Base-by-base conservation (phyloP, 1,284 basidiomycete species). In the Sphaerobolus stellatus region DNA sequence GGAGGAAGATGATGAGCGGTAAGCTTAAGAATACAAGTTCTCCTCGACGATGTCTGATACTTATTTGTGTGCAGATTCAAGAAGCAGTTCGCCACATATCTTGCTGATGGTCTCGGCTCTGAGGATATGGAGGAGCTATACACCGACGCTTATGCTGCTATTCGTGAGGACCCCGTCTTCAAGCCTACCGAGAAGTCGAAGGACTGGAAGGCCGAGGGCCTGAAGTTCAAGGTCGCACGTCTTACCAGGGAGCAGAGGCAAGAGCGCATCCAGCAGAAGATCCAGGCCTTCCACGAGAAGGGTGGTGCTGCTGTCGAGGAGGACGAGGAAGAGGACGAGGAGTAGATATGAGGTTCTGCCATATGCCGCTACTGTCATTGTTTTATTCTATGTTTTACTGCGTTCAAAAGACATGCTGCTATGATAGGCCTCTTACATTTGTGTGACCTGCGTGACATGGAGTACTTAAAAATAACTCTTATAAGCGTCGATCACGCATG, bases 1-100 rank as follows among this genome's bases (percentile, higher is more conserved):
- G 79, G 97, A 99, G 83, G 97, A 99, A 79, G 97, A 99, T 72
- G 97, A 98, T 70, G 96, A 98, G 78, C 83, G 94, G 83, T 84
- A 63, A 59, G 81, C 70, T 14, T 33, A 20, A 1, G 24, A 40
- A 31, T 51, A 3, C 34, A 18, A 30, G 16, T 14, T 24, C 45
- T 24, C 9, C 22, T 5, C 43, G 25, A 59, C 41, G 27, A 14
- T 44, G 47, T 29, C 30, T 41, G 52, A 18, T 9, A 18, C 27
- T 14, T 30, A 27, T 34, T 33, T 46, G 54, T 43, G 29, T 33
- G 20, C 60, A 92, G 91, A 67, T 98, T 98, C 85, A 98, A 98
- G 85, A 98, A 96, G 82, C 96, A 98, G 72, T 98, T 98, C 77
- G 70, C 96, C 13, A 83, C 86, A 34, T 98, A 98, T 77, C 92